Base-by-base conservation (phyloP, 306 rosid genomes). In the Vicia villosa region DNA sequence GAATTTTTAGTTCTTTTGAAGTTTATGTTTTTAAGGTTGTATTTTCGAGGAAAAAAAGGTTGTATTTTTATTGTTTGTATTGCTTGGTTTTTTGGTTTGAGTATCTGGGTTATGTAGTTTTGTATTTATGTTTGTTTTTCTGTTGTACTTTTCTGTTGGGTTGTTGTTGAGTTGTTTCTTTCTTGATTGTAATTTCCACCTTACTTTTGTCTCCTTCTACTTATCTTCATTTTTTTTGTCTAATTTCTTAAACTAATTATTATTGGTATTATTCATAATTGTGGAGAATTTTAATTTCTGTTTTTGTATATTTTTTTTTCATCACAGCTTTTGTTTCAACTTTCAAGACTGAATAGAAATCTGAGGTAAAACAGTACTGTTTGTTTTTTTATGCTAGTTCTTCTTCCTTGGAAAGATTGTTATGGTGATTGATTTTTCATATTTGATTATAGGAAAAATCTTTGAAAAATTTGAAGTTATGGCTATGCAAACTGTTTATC, bases 401-500 rank as follows among this genome's bases (percentile, higher is more conserved):
- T 24, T 40, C 21, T 38, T 5, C 40, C 4, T 63, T 12, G 69
- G 9, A 41, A 9, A 42, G 26, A 55, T 37, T 49, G 67, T 55
- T 15, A 9, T 42, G 69, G 3, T 50, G 34, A 12, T 78, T 77
- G 14, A n/a, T 50, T 56, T 42, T 61, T 47, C 11, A 49, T 26
- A 5, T 55, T 72, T 46, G 61, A 11, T 70, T 81, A 52, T 77
- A 81, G 92, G 69, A 78, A 78, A 54, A 12, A 63, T 72, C 54
- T 38, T 60, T 50, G 81, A 69, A 19, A 17, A 50, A 50, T 19
- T 51, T 12, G 59, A 6, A 34, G 52, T 22, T 42, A 89, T 89
- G 95, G 86, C 96, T 62, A 81, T 76, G 90, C 91, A 88, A 79
- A 75, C 86, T 54, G 82, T 77, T 11, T 83, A 65, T 74, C 77